These are phyloP conservation scores for Barnettozyma pratensis DNA, from an alignment of 805 yeast species.

Conservation along the genomic window DNA sequence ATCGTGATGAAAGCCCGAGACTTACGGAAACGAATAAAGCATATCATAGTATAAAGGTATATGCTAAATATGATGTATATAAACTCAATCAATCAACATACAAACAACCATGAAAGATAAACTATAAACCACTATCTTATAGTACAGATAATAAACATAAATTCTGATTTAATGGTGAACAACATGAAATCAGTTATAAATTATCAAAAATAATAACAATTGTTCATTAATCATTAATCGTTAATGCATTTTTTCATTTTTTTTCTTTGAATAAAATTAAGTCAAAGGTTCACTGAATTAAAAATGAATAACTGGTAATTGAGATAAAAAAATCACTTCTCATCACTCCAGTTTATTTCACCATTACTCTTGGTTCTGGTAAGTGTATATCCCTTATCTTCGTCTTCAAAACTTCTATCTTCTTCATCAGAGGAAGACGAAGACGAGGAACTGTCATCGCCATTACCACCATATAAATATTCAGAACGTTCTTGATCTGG, in stretches of 20 bases:
- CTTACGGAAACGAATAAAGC: too few relatives aligned
- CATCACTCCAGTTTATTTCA: conserved; percentile 30
- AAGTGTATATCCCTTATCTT: conserved; percentile 28
- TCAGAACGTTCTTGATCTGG: conserved; percentile 21
- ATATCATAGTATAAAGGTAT: too few relatives aligned
- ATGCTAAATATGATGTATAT: too few relatives aligned
- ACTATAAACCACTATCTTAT: too few relatives aligned
- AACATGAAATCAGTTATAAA: neutral
- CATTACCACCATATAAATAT: conserved; percentile 20
- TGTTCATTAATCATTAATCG: conserved; percentile 9
- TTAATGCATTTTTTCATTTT: conserved; percentile 2
- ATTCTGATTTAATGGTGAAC: neutral
- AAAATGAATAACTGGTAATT: neutral
- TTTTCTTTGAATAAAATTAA: neutral
- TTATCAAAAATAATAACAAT: neutral
- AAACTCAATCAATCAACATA: too few relatives aligned
- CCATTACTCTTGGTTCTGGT: conserved; percentile 33
- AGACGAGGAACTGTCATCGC: conserved; percentile 14
- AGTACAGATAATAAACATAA: neutral
- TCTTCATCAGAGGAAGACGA: conserved; percentile 20
- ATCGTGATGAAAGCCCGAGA: too few relatives aligned
- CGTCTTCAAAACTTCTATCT: conserved; percentile 21
- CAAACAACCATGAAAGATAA: too few relatives aligned
- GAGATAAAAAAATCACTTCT: conserved; percentile 14
- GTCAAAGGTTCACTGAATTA: neutral